Percentiles rank a stretch among this genome's conserved stretches.
Evolutionary conservation across 2,329 filamentous ascomycete genomes (phyloP).

Genomic region (Paradendryphiella salina): DNA sequence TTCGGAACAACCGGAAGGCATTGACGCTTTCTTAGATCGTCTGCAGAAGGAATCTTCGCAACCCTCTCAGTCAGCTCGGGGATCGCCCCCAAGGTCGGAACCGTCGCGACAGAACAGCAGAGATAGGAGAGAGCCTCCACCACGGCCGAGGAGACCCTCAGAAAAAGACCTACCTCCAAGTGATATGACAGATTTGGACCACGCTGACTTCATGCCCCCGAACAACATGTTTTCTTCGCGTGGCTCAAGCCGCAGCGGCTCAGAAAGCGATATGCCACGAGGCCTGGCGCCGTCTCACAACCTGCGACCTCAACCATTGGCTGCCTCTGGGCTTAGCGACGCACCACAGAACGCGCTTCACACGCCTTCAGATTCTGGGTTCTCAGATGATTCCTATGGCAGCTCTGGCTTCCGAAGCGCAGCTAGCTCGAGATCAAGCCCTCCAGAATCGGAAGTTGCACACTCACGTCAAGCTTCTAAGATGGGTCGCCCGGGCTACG

Average conservation of each 20-base stretch:
- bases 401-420: constrained; percentile 41
- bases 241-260: constrained; percentile 29
- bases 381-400: constrained; percentile 46
- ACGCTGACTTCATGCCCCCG: constrained; percentile 22
- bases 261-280: constrained; percentile 14
- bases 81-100: constrained; percentile 20
- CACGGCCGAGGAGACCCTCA: constrained; percentile 32
- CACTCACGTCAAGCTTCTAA: constrained; percentile 43
- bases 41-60: constrained; percentile 41
- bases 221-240: constrained; percentile 31
- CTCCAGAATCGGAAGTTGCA: constrained; percentile 42
- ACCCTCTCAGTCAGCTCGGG: constrained; percentile 19
- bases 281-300: constrained; percentile 8
- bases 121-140: constrained; percentile 25
- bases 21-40: constrained; percentile 45
- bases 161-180: constrained; percentile 30
- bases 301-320: constrained; percentile 30
- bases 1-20: constrained; percentile 37
- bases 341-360: constrained; percentile 38
- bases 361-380: constrained; percentile 47
- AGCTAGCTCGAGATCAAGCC: constrained; percentile 46
- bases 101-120: constrained; percentile 30
- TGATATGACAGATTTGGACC: constrained; percentile 27
- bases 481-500: constrained; percentile 27
- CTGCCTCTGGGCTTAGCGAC: constrained; percentile 26